Conservation (phyloP, 306 rosid genomes). For the Trifolium dubium region DNA sequence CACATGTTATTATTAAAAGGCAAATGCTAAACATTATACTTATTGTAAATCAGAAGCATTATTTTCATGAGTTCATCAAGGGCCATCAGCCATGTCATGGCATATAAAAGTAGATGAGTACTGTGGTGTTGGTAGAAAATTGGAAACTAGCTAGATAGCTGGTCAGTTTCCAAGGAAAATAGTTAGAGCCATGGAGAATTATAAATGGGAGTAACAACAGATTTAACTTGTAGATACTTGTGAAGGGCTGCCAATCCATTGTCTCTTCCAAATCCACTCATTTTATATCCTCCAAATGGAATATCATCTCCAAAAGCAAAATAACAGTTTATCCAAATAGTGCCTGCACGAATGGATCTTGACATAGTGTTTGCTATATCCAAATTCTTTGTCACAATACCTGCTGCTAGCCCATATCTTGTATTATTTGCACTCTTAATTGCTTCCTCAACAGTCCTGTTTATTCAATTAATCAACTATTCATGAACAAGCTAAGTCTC, state of each 20-base stretch:
- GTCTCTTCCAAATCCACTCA: slow-evolving; percentile 51
- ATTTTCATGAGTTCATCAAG: not conserved
- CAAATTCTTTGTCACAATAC: slow-evolving; percentile 45
- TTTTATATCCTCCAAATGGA: slow-evolving; percentile 70
- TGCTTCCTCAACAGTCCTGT: slow-evolving; percentile 72
- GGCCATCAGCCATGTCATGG: not conserved
- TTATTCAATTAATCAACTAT: not conserved
- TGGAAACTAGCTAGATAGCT: too few relatives aligned
- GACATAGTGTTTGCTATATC: slow-evolving; percentile 64
- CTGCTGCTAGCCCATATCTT: slow-evolving; percentile 50
- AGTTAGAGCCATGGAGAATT: slow-evolving; percentile 74
- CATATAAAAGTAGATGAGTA: not conserved
- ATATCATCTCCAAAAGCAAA: slow-evolving; percentile 51
- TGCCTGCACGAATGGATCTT: slow-evolving; percentile 67
- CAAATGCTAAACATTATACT: too few relatives aligned
- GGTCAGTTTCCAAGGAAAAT: not conserved
- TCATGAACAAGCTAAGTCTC: not conserved
- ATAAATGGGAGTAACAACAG: slow-evolving; percentile 66
- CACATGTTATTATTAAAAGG: too few relatives aligned
- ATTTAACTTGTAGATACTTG: slow-evolving; percentile 47
- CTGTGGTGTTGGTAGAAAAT: not conserved
- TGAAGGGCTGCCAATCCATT: slow-evolving; percentile 40
- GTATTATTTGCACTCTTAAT: slow-evolving; percentile 49
- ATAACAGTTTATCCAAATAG: slow-evolving; percentile 74
- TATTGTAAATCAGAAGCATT: too few relatives aligned